These are phyloP conservation scores for Cryptomeria japonica DNA, from an alignment of 75 land plant species.

Conservation along the genomic window DNA sequence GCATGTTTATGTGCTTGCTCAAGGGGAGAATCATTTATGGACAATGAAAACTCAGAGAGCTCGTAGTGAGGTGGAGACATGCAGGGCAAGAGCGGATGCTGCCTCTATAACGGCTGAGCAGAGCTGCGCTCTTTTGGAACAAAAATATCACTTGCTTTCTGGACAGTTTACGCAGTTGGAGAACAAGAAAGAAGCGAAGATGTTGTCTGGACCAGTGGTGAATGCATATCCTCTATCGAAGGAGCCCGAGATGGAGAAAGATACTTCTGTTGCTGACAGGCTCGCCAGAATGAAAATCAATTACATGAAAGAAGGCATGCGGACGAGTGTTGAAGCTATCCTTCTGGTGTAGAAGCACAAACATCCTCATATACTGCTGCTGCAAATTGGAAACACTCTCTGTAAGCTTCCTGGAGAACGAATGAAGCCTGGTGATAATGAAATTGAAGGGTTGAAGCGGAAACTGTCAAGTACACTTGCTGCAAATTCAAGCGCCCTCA, in stretches of 20 bases:
- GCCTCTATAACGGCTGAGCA: too few relatives aligned
- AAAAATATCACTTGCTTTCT: too few relatives aligned
- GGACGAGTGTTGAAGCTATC: too few relatives aligned
- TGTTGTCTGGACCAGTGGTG: conserved; percentile 78
- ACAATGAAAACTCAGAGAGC: conserved; percentile 77
- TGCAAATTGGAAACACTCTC: conserved; percentile 97
- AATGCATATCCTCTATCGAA: conserved; percentile 93
- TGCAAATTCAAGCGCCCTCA: conserved; percentile 62
- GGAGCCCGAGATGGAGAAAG: conserved; percentile 99
- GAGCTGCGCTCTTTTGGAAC: too few relatives aligned
- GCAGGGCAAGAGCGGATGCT: too few relatives aligned
- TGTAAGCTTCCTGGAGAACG: conserved; percentile 98
- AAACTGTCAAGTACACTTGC: conserved; percentile 95
- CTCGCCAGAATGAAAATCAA: conserved; percentile 97
- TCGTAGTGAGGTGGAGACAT: too few relatives aligned
- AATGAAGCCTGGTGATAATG: conserved; percentile 93
- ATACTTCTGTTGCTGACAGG: conserved; percentile 94
- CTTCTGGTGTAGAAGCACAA: conserved; percentile 99
- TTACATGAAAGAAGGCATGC: too few relatives aligned
- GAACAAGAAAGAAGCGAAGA: conserved; percentile 23
- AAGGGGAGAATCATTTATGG: conserved; percentile 62
- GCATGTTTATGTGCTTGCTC: conserved; percentile 79
- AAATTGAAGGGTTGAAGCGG: conserved; percentile 93
- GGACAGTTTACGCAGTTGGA: too few relatives aligned
- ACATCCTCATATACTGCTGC: conserved; percentile 93